Percentiles rank a stretch among this genome's conserved stretches.
Evolutionary conservation across 1,284 basidiomycete species (phyloP).

Genomic region (Kwoniella shivajii): DNA sequence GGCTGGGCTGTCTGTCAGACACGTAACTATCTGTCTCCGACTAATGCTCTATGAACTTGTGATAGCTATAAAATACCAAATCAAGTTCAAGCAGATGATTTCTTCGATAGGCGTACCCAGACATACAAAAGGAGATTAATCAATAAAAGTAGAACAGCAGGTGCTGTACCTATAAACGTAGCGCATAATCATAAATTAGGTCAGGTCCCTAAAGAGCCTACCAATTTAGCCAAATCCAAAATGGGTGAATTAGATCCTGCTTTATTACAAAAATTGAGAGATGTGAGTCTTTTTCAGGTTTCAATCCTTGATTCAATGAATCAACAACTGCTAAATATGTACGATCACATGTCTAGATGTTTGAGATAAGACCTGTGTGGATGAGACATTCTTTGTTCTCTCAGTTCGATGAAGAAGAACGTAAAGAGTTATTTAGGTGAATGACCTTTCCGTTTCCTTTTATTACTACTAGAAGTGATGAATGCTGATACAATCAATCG

Average conservation of each 20-base stretch:
- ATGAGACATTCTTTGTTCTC: slow-evolving; percentile 79
- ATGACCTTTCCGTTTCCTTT: slow-evolving; percentile 52
- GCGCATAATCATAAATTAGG: slow-evolving; percentile 25
- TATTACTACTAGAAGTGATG: slow-evolving; percentile 62
- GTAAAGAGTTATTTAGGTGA: slow-evolving; percentile 9
- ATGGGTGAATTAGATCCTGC: slow-evolving; percentile 61
- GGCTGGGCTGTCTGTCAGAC: too few relatives aligned
- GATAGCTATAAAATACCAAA: slow-evolving; percentile 29
- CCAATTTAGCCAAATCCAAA: slow-evolving; percentile 55
- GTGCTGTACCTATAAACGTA: slow-evolving; percentile 27
- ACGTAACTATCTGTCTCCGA: not conserved
- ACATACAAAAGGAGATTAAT: slow-evolving; percentile 34
- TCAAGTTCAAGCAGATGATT: slow-evolving; percentile 30
- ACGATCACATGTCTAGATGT: slow-evolving; percentile 34
- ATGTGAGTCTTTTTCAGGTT: slow-evolving; percentile 59
- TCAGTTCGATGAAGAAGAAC: slow-evolving; percentile 67
- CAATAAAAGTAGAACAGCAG: slow-evolving; percentile 34
- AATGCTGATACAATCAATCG: not conserved
- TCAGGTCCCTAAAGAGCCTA: slow-evolving; percentile 66
- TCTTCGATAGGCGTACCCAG: slow-evolving; percentile 37
- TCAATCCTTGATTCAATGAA: not conserved
- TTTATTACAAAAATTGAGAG: slow-evolving; percentile 63
- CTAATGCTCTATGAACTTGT: not conserved
- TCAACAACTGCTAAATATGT: not conserved
- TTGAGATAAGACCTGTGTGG: slow-evolving; percentile 79